A percentile compares a stretch with the other conserved stretches of the same genome.
Conservation (phyloP, 148 eudicot species). For the Dysphania ambrosioides region DNA sequence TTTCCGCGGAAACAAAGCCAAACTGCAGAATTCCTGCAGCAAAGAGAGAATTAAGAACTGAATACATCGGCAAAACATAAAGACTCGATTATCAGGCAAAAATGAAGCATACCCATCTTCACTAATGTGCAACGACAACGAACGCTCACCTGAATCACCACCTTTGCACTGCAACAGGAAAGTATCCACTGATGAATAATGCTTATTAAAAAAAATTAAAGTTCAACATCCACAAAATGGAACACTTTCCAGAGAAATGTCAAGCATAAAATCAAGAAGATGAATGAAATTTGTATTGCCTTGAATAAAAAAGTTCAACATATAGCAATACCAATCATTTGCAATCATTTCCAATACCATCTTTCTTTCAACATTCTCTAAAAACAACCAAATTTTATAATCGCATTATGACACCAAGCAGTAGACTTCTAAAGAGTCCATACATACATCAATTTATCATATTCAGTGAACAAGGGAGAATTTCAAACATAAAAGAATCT, state of each 20-base stretch:
- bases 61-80: not conserved
- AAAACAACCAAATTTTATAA: not conserved
- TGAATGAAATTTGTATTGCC: not conserved
- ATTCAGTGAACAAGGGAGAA: not conserved
- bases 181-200: not conserved
- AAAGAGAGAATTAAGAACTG: conserved; percentile 5
- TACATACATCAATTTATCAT: not conserved
- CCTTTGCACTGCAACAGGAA: conserved; percentile 62
- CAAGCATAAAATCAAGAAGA: not conserved
- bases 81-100: conserved; percentile 12
- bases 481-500: not conserved
- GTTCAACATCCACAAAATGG: not conserved
- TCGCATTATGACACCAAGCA: not conserved
- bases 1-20: conserved; percentile 70
- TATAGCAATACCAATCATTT: not conserved
- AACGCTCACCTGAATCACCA: conserved; percentile 52
- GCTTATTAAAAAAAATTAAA: no score
- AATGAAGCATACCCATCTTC: conserved; percentile 52
- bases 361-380: conserved; percentile 4
- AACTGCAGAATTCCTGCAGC: conserved; percentile 44
- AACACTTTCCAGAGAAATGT: not conserved
- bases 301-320: not conserved
- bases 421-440: not conserved
- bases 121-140: conserved; percentile 49
- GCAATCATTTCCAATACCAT: not conserved